phyloP scores from a whole-genome alignment of 768 basidiomycete genomes.

The Cyclocybe aegerita region DNA sequence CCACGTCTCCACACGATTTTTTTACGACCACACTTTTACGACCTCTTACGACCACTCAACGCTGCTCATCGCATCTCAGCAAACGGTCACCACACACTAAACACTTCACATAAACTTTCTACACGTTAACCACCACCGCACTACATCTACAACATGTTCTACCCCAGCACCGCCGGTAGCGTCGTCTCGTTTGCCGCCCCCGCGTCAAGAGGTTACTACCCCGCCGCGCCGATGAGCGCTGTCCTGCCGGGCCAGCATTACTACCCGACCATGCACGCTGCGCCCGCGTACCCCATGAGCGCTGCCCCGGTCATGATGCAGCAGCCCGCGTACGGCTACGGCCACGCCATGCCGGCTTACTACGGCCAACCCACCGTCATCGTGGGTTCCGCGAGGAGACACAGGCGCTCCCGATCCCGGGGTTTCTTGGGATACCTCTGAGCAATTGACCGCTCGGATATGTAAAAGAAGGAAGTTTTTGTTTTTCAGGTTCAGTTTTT shows the following conservation, averaged over 20 bases:
- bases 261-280: slow-evolving; percentile 24
- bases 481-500: slow-evolving; percentile 3
- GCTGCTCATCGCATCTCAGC: slow-evolving; percentile 3
- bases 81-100: slow-evolving; percentile 3
- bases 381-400: slow-evolving; percentile 18
- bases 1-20: slow-evolving; percentile 8
- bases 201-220: slow-evolving; percentile 15
- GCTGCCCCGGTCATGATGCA: slow-evolving; percentile 16
- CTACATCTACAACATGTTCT: slow-evolving; percentile 20
- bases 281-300: slow-evolving; percentile 16
- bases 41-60: slow-evolving; percentile 15
- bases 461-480: slow-evolving; percentile 2
- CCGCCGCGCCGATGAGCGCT: slow-evolving; percentile 25
- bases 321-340: slow-evolving; percentile 13
- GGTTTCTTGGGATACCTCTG: slow-evolving; percentile 26
- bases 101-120: slow-evolving; percentile 9
- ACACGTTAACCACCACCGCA: slow-evolving; percentile 3
- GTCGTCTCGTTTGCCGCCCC: slow-evolving; percentile 21
- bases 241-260: slow-evolving; percentile 24
- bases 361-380: slow-evolving; percentile 19
- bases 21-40: slow-evolving; percentile 11
- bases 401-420: slow-evolving; percentile 17
- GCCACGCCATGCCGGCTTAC: slow-evolving; percentile 12
- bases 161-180: slow-evolving; percentile 23
- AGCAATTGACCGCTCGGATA: slow-evolving; percentile 4